phyloP scores from a whole-genome alignment of 208 protist genomes.

The Trypanosoma scelopori region DNA sequence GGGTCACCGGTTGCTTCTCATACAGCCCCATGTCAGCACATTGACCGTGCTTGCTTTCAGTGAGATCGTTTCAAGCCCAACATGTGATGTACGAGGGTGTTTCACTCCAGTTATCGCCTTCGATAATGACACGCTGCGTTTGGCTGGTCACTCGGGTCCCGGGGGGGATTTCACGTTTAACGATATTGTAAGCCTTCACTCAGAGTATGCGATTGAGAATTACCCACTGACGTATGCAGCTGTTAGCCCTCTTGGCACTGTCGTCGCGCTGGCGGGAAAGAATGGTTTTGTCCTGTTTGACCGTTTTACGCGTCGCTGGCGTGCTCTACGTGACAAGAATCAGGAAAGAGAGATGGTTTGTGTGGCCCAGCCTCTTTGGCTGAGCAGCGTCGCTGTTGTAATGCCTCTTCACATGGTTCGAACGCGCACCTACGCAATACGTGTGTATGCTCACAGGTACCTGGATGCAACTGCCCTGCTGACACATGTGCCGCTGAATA shows the following conservation, averaged over 20 bases:
- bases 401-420: slow-evolving; percentile 33
- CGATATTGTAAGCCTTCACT: slow-evolving; percentile 19
- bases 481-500: slow-evolving; percentile 24
- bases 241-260: slow-evolving; percentile 46
- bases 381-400: slow-evolving; percentile 40
- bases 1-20: slow-evolving; percentile 10
- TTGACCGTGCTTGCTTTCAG: slow-evolving; percentile 16
- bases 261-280: slow-evolving; percentile 43
- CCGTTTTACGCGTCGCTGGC: slow-evolving; percentile 42
- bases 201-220: slow-evolving; percentile 49
- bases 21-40: neutral
- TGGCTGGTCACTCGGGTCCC: slow-evolving; percentile 15
- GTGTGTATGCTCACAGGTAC: slow-evolving; percentile 31
- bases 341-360: slow-evolving; percentile 40
- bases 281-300: slow-evolving; percentile 45
- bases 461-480: slow-evolving; percentile 29
- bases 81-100: slow-evolving; percentile 31
- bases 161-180: slow-evolving; percentile 4
- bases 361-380: slow-evolving; percentile 61
- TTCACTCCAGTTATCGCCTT: slow-evolving; percentile 41
- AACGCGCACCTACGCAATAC: slow-evolving; percentile 34
- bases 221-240: slow-evolving; percentile 59
- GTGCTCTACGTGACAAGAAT: slow-evolving; percentile 30
- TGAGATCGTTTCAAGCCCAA: slow-evolving; percentile 37
- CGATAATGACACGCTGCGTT: slow-evolving; percentile 32